Evolutionary conservation across 2,329 filamentous ascomycete species (phyloP).

Genomic region (Penicillium rolfsii): DNA sequence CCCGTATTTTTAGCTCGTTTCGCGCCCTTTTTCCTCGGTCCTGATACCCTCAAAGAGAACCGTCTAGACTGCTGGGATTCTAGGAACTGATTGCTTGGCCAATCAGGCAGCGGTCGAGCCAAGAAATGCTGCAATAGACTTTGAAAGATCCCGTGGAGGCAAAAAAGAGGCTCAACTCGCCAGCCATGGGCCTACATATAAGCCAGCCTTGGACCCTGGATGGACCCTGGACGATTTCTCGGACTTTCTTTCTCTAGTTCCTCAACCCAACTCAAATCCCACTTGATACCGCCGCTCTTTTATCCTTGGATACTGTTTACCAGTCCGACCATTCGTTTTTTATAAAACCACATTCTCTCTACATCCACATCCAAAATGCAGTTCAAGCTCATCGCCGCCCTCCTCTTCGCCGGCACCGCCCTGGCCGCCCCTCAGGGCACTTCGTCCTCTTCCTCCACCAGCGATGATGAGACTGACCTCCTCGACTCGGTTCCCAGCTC

Average conservation of each 20-base stretch:
- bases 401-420: constrained; percentile 29
- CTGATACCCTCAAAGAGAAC: neutral
- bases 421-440: constrained; percentile 24
- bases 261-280: neutral
- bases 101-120: neutral
- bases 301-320: neutral
- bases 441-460: neutral
- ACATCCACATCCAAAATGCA: constrained; percentile 26
- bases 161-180: neutral
- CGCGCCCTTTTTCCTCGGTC: neutral
- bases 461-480: constrained; percentile 4
- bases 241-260: neutral
- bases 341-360: neutral
- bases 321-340: neutral
- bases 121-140: neutral
- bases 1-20: constrained; percentile 1
- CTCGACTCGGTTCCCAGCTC: constrained; percentile 20
- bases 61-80: too few species aligned
- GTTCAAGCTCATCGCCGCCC: constrained; percentile 29
- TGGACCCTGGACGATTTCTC: neutral
- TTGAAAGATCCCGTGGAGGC: neutral
- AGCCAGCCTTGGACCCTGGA: neutral
- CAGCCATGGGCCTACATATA: neutral
- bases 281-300: neutral
- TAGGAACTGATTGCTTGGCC: neutral